Evolutionary conservation across 768 basidiomycete species (phyloP), one percentile per base, ranked within the genome.

Genomic region (Leucogyrophana mollusca): DNA sequence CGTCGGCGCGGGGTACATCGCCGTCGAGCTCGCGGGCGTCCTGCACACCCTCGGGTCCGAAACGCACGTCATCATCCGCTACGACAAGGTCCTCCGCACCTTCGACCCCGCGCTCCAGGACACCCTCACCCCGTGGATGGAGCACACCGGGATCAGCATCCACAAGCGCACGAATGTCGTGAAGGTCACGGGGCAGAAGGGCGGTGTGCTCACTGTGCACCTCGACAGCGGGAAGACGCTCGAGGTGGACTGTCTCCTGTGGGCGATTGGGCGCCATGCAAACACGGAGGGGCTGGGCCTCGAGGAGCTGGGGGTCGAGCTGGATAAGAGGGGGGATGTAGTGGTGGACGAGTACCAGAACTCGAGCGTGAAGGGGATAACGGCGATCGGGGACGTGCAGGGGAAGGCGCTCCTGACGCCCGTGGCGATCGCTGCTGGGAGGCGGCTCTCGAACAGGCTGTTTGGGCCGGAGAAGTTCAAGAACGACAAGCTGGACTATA

Each of bases 1-100:
- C 45, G 85, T 97, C 34, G 96, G 96, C 37, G 96, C 96, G 11
- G 96, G 96, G 1, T 99, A 99, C 66, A 98, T 99, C 56, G 94
- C 94, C 14, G 90, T 97, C 51, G 96, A 99, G 68, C 82, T 99
- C 37, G 92, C 95, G 4, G 96, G 96, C 16, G 82, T 99, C 45
- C 82, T 99, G 69, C 82, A 97, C 67, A 77, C 90, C 6, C 82
- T 96, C 46, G 93, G 94, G 17, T 79, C 85, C 27, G 92, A 98
- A 68, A 94, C 93, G 7, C 94, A 97, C 62, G 67, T 98, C 54
- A 65, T 97, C 64, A 97, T 97, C 55, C 86, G 96, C 43, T 76
- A 84, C 43, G 90, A 98, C 43, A 87, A 81, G 45, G 90, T 98
- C 34, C 74, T 99, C 54, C 82, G 96, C 50, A 90, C 90, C 2